Conservation (phyloP, 78 protist genomes). For the Paratrimastix pyriformis region DNA sequence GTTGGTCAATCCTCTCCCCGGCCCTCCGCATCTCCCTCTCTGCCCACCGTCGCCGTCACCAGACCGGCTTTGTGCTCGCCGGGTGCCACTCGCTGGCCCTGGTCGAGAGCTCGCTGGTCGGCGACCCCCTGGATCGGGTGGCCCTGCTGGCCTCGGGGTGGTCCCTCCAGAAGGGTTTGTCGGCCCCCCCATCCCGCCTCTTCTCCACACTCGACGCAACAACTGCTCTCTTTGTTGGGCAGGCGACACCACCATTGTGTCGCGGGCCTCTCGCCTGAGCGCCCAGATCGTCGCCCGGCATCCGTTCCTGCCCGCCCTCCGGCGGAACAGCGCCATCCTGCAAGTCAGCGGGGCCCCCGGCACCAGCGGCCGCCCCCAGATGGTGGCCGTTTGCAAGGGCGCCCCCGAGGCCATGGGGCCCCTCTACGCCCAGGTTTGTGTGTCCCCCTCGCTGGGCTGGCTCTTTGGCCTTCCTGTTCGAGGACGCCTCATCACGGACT, state of each 20-base stretch:
- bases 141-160: conserved; percentile 63
- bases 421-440: background rate
- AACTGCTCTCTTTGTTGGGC: too few species aligned
- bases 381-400: conserved; percentile 75
- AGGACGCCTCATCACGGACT: background rate
- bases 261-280: too few species aligned
- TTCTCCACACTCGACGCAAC: background rate
- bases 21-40: background rate
- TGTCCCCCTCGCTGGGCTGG: background rate
- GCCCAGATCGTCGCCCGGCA: conserved; percentile 41
- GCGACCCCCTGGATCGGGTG: conserved; percentile 94
- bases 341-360: too few species aligned
- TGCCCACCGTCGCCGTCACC: background rate
- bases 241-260: too few species aligned
- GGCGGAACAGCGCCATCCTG: conserved; percentile 69
- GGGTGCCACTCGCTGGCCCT: conserved; percentile 84
- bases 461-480: background rate
- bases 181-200: background rate
- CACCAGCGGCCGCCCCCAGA: too few species aligned
- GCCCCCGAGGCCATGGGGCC: conserved; percentile 75
- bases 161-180: conserved; percentile 1
- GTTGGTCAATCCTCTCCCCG: background rate
- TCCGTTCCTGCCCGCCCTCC: conserved; percentile 66
- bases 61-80: conserved; percentile 12
- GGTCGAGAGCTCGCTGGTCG: conserved; percentile 44